Percentiles rank a stretch among this genome's conserved stretches.
Evolutionary conservation across 2,329 filamentous ascomycete genomes (phyloP).

Genomic region (Leptographium procerum): DNA sequence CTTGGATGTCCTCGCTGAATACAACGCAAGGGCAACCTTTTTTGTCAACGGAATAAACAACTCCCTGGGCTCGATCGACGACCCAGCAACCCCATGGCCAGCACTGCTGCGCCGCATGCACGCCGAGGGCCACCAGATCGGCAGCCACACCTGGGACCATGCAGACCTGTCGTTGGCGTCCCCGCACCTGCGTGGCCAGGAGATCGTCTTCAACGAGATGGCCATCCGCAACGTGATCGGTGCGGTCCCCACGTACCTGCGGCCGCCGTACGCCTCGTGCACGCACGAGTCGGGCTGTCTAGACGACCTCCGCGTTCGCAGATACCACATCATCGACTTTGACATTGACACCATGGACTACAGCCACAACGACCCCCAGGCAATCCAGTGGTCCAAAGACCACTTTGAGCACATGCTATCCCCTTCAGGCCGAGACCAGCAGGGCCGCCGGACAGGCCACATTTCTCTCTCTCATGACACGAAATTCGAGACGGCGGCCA

Average conservation of each 20-base stretch:
- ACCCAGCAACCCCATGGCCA: slow-evolving; percentile 30
- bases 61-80: slow-evolving; percentile 43
- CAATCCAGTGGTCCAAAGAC: slow-evolving; percentile 23
- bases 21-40: slow-evolving; percentile 55
- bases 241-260: slow-evolving; percentile 34
- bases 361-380: slow-evolving; percentile 16
- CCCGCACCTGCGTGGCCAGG: slow-evolving; percentile 21
- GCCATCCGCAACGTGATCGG: slow-evolving; percentile 31
- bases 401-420: slow-evolving; percentile 17
- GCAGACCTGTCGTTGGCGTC: slow-evolving; percentile 19
- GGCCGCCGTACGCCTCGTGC: slow-evolving; percentile 25
- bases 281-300: slow-evolving; percentile 22
- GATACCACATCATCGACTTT: slow-evolving; percentile 26
- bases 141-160: slow-evolving; percentile 36
- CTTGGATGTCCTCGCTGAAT: slow-evolving; percentile 44
- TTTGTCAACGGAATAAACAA: slow-evolving; percentile 50
- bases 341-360: slow-evolving; percentile 26
- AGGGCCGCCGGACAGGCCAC: slow-evolving; percentile 19
- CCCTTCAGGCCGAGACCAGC: slow-evolving; percentile 11
- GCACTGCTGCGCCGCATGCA: slow-evolving; percentile 33
- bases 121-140: slow-evolving; percentile 33
- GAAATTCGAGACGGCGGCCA: slow-evolving; percentile 31
- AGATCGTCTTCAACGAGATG: slow-evolving; percentile 34
- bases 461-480: slow-evolving; percentile 42
- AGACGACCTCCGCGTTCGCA: slow-evolving; percentile 18